A percentile compares a stretch with the other conserved stretches of the same genome.
Conservation (phyloP, 495 filamentous ascomycete species). For the Halenospora varia region DNA sequence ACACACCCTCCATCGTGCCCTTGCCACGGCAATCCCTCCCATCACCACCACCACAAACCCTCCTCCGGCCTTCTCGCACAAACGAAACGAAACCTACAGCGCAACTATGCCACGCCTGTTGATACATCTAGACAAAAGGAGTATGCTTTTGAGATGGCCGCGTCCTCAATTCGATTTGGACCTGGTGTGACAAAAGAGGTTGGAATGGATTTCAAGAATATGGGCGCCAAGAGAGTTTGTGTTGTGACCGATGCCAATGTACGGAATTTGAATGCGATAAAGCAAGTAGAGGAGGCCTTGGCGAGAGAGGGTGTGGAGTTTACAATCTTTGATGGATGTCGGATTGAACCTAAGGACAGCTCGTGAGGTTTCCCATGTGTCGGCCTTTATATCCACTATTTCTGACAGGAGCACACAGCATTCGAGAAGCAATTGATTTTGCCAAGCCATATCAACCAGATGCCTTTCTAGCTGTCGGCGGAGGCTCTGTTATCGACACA, state of each 20-base stretch:
- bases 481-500: constrained; percentile 89
- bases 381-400: background rate
- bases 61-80: constrained; percentile 45
- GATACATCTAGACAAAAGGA: constrained; percentile 76
- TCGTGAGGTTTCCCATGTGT: constrained; percentile 51
- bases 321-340: constrained; percentile 71
- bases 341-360: constrained; percentile 89
- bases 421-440: constrained; percentile 84
- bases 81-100: constrained; percentile 51
- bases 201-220: constrained; percentile 97
- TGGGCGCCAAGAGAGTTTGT: constrained; percentile 79
- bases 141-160: constrained; percentile 98
- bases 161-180: constrained; percentile 89
- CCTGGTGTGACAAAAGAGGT: constrained; percentile 92
- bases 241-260: constrained; percentile 88
- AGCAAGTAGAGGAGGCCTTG: constrained; percentile 73
- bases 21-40: constrained; percentile 81
- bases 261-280: constrained; percentile 75
- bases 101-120: constrained; percentile 64
- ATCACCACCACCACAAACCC: constrained; percentile 61
- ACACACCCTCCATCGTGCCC: constrained; percentile 87
- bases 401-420: constrained; percentile 39
- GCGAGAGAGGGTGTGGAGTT: constrained; percentile 73
- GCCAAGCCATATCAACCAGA: constrained; percentile 74
- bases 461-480: constrained; percentile 88